These are phyloP conservation scores for Alternaria ventricosa DNA, from an alignment of 2,329 filamentous ascomycete genomes.

Conservation along the genomic window DNA sequence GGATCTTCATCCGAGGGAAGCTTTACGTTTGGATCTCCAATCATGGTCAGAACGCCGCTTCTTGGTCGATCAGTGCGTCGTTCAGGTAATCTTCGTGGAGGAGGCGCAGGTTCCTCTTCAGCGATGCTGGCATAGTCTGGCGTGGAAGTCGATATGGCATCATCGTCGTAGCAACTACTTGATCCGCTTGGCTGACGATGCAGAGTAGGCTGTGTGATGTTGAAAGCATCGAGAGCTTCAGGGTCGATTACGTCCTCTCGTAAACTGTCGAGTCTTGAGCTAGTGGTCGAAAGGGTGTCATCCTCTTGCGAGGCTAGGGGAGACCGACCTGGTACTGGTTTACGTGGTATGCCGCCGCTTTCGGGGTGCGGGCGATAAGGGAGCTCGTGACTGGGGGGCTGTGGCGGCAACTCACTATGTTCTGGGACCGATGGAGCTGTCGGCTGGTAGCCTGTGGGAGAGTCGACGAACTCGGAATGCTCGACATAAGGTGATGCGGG, in stretches of 20 bases:
- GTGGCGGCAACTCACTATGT: constrained; percentile 37
- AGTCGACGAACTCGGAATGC: constrained; percentile 46
- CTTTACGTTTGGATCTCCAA: constrained; percentile 63
- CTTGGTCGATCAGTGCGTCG: constrained; percentile 73
- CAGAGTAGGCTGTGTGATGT: constrained; percentile 31
- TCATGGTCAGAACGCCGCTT: constrained; percentile 79
- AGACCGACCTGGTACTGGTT: constrained; percentile 53
- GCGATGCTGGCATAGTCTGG: constrained; percentile 80
- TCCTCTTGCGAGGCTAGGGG: constrained; percentile 45
- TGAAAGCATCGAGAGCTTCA: constrained; percentile 52
- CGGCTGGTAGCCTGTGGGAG: constrained; percentile 40
- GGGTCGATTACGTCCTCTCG: constrained; percentile 54
- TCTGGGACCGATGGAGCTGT: constrained; percentile 46
- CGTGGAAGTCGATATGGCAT: constrained; percentile 68
- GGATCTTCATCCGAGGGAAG: constrained; percentile 53
- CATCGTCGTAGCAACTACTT: constrained; percentile 67
- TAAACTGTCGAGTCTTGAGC: constrained; percentile 54
- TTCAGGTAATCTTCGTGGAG: constrained; percentile 48
- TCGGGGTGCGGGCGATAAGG: constrained; percentile 34
- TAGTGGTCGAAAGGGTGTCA: constrained; percentile 46
- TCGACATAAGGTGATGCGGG: constrained; percentile 54
- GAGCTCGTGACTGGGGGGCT: constrained; percentile 30
- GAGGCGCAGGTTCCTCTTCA: constrained; percentile 35
- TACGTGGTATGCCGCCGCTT: constrained; percentile 43
- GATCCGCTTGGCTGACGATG: constrained; percentile 44